Conservation (phyloP, 176 grass and related monocot genomes). For the Oryza longistaminata region DNA sequence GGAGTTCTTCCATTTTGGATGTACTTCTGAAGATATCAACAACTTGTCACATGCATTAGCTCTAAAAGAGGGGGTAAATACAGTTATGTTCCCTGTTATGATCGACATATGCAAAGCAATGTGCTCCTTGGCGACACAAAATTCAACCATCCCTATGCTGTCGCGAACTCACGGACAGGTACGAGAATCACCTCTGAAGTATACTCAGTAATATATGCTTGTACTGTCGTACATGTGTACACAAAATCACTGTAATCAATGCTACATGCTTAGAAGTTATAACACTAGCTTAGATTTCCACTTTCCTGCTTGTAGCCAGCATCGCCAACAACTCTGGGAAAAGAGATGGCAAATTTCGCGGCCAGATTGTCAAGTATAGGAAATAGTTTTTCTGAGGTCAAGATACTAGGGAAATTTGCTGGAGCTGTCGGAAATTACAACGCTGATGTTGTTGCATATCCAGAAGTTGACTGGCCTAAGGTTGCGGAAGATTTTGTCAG, state of each 20-base stretch:
- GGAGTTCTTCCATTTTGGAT: slow-evolving; percentile 97
- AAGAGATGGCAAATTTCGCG: slow-evolving; percentile 97
- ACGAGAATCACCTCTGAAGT: slow-evolving; percentile 5
- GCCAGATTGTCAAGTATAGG: slow-evolving; percentile 67
- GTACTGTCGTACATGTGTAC: background rate
- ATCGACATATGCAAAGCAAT: slow-evolving; percentile 53
- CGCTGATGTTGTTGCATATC: slow-evolving; percentile 86
- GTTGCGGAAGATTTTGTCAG: slow-evolving; percentile 79
- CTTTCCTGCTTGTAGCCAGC: slow-evolving; percentile 67
- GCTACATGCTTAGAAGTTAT: background rate
- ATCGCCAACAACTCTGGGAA: slow-evolving; percentile 92
- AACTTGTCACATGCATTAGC: slow-evolving; percentile 79
- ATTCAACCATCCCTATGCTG: slow-evolving; percentile 64
- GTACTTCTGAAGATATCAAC: slow-evolving; percentile 97
- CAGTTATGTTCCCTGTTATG: slow-evolving; percentile 79
- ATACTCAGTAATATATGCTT: background rate
- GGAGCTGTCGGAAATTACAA: slow-evolving; percentile 99
- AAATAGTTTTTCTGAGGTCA: slow-evolving; percentile 57
- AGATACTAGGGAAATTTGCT: slow-evolving; percentile 83
- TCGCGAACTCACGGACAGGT: slow-evolving; percentile 93
- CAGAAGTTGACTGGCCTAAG: slow-evolving; percentile 77
- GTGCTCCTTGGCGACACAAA: slow-evolving; percentile 65
- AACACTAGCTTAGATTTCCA: slow-evolving; percentile 13
- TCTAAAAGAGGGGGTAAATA: slow-evolving; percentile 78
- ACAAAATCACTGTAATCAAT: background rate